A percentile compares a stretch with the other conserved stretches of the same genome.
phyloP scores from a whole-genome alignment of 495 filamentous ascomycete genomes.

The Darksidea phi region DNA sequence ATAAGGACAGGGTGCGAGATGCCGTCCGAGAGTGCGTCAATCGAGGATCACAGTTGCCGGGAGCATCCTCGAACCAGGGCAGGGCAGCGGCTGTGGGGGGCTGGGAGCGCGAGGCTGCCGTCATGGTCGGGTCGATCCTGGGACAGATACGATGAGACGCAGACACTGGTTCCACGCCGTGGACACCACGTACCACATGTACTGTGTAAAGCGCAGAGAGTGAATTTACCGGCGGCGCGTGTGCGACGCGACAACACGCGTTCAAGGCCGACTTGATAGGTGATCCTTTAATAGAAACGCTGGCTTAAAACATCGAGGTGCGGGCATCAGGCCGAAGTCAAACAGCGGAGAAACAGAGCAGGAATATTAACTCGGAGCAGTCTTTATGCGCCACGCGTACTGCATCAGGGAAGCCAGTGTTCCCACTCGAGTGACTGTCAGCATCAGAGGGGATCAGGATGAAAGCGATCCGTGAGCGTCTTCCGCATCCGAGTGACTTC shows the following conservation, averaged over 20 bases:
- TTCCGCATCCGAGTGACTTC: too few relatives aligned
- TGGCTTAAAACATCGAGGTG: conserved; percentile 20
- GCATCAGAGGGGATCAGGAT: too few relatives aligned
- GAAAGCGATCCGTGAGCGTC: too few relatives aligned
- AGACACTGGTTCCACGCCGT: background rate
- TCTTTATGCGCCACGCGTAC: conserved; percentile 16
- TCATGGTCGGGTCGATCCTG: conserved; percentile 82
- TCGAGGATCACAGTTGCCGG: conserved; percentile 64
- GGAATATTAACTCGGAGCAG: background rate
- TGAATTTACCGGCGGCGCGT: too few relatives aligned
- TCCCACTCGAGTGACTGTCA: background rate
- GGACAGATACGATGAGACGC: conserved; percentile 48
- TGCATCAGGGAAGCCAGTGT: background rate
- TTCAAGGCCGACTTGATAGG: background rate
- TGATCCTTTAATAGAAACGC: conserved; percentile 37
- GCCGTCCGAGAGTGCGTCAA: conserved; percentile 82
- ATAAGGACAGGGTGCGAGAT: conserved; percentile 70
- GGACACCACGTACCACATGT: too few relatives aligned
- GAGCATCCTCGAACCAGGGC: conserved; percentile 45
- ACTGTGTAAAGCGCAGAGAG: too few relatives aligned
- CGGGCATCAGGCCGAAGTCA: conserved; percentile 17
- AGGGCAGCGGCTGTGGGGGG: conserved; percentile 49
- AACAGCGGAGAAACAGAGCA: conserved; percentile 27
- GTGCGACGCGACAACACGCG: too few relatives aligned
- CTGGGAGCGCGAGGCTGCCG: conserved; percentile 91